A percentile compares a stretch with the other conserved stretches of the same genome.
Conservation (phyloP, 108 stramenopile species). For the Skeletonema marinoi region DNA sequence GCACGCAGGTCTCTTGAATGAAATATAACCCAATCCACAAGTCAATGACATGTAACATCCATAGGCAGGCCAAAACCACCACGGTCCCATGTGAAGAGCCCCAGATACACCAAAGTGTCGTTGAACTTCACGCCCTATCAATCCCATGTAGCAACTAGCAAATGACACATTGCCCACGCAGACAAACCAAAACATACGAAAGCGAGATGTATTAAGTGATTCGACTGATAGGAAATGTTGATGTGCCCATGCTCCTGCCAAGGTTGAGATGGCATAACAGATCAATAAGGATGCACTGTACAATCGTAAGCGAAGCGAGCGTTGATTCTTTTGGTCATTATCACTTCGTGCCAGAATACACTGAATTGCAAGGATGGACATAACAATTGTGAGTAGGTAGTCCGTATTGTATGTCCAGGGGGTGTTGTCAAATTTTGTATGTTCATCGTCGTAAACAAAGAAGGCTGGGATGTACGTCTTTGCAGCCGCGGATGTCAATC, state of each 20-base stretch:
- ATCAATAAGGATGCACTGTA: conserved; percentile 47
- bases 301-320: conserved; percentile 7
- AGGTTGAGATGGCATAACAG: conserved; percentile 62
- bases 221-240: conserved; percentile 49
- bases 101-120: conserved; percentile 28
- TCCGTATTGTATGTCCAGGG: conserved; percentile 86
- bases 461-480: conserved; percentile 60
- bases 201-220: conserved; percentile 57
- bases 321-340: not conserved
- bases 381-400: conserved; percentile 67
- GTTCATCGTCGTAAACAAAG: conserved; percentile 54
- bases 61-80: conserved; percentile 72
- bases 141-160: conserved; percentile 78
- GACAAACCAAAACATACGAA: conserved; percentile 76
- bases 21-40: conserved; percentile 60
- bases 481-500: conserved; percentile 41
- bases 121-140: conserved; percentile 59
- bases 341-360: conserved; percentile 11
- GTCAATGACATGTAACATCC: conserved; percentile 54
- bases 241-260: conserved; percentile 76
- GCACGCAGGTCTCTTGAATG: conserved; percentile 86
- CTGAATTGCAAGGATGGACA: conserved; percentile 39
- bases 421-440: conserved; percentile 76
- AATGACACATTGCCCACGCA: conserved; percentile 83
- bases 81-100: conserved; percentile 24